Evolutionary conservation across 257 asterid genomes (phyloP).

Genomic region (Lithospermum erythrorhizon): DNA sequence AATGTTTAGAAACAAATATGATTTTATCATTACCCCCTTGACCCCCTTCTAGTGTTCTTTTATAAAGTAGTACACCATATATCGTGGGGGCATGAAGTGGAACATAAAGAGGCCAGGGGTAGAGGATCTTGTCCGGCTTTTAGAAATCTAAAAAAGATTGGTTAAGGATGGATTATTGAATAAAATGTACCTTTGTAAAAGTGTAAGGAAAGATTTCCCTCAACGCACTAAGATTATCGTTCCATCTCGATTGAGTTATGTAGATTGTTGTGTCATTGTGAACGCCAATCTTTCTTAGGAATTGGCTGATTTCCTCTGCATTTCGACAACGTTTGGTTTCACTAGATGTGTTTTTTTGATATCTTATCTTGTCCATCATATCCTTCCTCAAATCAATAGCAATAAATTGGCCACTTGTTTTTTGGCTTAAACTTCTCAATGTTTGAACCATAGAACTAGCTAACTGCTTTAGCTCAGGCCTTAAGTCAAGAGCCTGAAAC

Average conservation of each 20-base stretch:
- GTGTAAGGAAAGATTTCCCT: slow-evolving; percentile 48
- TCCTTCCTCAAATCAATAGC: slow-evolving; percentile 40
- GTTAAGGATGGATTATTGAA: neutral
- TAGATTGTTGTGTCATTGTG: slow-evolving; percentile 33
- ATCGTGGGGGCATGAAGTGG: too few relatives aligned
- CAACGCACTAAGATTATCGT: slow-evolving; percentile 25
- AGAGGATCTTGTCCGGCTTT: too few relatives aligned
- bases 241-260: slow-evolving; percentile 49
- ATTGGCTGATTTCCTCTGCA: slow-evolving; percentile 29
- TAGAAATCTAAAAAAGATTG: too few relatives aligned
- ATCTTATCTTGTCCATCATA: slow-evolving; percentile 13
- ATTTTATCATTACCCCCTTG: too few relatives aligned
- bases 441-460: slow-evolving; percentile 39
- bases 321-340: slow-evolving; percentile 19
- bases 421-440: slow-evolving; percentile 34
- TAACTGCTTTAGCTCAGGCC: slow-evolving; percentile 25
- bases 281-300: slow-evolving; percentile 35
- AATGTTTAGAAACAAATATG: too few relatives aligned
- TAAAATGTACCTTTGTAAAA: slow-evolving; percentile 40
- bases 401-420: slow-evolving; percentile 29
- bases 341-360: slow-evolving; percentile 8
- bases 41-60: too few relatives aligned
- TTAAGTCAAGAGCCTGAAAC: slow-evolving; percentile 37
- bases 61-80: too few relatives aligned
- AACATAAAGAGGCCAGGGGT: too few relatives aligned